These are phyloP conservation scores for Acer yangbiense DNA, from an alignment of 345 rosid genomes.

Conservation along the genomic window DNA sequence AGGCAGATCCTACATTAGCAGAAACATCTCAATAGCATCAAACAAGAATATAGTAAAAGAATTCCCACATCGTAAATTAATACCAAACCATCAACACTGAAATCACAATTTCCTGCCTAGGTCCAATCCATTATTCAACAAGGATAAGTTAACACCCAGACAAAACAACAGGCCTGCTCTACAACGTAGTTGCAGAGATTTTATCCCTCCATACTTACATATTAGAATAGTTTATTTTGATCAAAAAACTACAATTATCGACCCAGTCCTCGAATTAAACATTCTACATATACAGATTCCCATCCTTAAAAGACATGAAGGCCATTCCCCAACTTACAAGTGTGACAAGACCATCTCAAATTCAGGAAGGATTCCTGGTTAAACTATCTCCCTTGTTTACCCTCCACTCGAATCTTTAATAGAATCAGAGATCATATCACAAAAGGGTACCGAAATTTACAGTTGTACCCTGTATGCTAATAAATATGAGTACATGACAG, in stretches of 20 bases:
- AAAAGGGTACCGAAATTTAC: too few species aligned
- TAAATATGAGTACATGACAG: too few species aligned
- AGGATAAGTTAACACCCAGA: neutral
- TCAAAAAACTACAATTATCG: neutral
- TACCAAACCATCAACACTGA: neutral
- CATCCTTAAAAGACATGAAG: neutral
- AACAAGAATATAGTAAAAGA: neutral
- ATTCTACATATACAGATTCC: neutral
- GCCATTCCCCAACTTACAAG: neutral
- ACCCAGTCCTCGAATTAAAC: neutral
- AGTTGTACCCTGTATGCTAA: too few species aligned
- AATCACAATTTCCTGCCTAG: neutral
- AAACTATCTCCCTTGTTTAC: too few species aligned
- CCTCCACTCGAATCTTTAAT: too few species aligned
- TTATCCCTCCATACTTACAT: neutral
- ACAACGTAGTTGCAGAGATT: neutral
- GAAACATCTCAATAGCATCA: conserved; percentile 16
- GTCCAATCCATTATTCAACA: neutral
- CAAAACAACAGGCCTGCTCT: neutral
- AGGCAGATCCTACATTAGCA: conserved; percentile 66
- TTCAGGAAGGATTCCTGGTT: neutral
- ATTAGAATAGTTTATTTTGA: neutral
- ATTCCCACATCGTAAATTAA: neutral
- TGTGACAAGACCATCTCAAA: neutral
- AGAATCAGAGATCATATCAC: too few species aligned